Evolutionary conservation across 768 basidiomycete genomes (phyloP).

Genomic region (Mycena galopus): DNA sequence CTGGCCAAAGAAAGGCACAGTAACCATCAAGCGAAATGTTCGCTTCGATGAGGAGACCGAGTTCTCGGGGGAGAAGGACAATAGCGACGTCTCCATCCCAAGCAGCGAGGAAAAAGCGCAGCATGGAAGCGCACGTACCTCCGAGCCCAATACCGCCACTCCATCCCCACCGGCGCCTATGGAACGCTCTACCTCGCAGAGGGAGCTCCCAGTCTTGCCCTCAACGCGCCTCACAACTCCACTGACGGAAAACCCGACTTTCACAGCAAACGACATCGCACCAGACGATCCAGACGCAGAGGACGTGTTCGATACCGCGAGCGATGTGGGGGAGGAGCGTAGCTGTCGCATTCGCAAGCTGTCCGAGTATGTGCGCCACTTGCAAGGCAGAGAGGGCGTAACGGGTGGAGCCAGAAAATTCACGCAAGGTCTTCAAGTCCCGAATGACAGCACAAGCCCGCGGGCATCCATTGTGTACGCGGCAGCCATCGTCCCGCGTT

Average conservation of each 20-base stretch:
- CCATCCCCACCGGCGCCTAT: neutral
- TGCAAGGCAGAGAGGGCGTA: slow-evolving; percentile 17
- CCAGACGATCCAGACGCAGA: slow-evolving; percentile 18
- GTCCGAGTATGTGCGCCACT: slow-evolving; percentile 18
- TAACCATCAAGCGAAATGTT: slow-evolving; percentile 33
- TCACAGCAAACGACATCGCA: slow-evolving; percentile 23
- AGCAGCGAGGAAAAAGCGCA: slow-evolving; percentile 9
- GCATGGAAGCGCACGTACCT: slow-evolving; percentile 24
- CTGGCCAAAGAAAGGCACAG: slow-evolving; percentile 32
- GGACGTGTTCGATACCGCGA: slow-evolving; percentile 25
- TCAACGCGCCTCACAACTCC: slow-evolving; percentile 4
- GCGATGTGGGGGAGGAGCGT: slow-evolving; percentile 24
- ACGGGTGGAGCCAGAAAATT: slow-evolving; percentile 4
- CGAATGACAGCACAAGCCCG: neutral
- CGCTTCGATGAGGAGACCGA: slow-evolving; percentile 20
- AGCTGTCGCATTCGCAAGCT: slow-evolving; percentile 16
- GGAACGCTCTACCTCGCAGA: slow-evolving; percentile 1
- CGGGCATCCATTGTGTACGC: slow-evolving; percentile 12
- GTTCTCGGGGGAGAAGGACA: slow-evolving; percentile 23
- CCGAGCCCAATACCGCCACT: slow-evolving; percentile 17
- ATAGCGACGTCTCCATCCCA: neutral
- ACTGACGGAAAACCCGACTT: neutral
- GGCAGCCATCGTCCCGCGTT: slow-evolving; percentile 18
- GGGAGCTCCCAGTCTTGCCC: neutral
- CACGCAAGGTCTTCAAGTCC: slow-evolving; percentile 17